A percentile compares a stretch with the other conserved stretches of the same genome.
Conservation (phyloP, 2,329 filamentous ascomycete species). For the Didymella lethalis region DNA sequence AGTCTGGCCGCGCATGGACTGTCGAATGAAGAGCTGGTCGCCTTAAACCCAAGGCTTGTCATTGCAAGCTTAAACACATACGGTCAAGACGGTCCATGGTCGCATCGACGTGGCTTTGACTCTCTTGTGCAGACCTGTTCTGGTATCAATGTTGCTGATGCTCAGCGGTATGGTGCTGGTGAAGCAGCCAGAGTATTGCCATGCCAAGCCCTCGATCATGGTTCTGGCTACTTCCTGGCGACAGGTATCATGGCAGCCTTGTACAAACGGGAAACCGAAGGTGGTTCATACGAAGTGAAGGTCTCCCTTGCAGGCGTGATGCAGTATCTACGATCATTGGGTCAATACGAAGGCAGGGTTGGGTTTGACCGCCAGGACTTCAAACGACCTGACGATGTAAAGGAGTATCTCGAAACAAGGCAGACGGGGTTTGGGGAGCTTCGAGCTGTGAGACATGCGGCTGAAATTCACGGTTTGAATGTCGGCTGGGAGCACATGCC, state of each 20-base stretch:
- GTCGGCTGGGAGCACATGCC: slow-evolving; percentile 63
- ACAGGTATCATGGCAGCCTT: slow-evolving; percentile 62
- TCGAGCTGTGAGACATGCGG: slow-evolving; percentile 59
- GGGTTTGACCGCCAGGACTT: slow-evolving; percentile 56
- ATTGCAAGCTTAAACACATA: slow-evolving; percentile 64
- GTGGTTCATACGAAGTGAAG: slow-evolving; percentile 61
- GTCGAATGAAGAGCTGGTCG: slow-evolving; percentile 49
- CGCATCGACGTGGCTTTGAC: slow-evolving; percentile 61
- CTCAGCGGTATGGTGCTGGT: slow-evolving; percentile 53
- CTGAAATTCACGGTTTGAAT: slow-evolving; percentile 55
- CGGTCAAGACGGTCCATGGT: slow-evolving; percentile 59
- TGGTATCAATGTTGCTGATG: slow-evolving; percentile 65
- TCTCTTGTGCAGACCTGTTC: slow-evolving; percentile 64
- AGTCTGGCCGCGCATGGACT: slow-evolving; percentile 57
- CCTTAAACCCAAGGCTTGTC: slow-evolving; percentile 57
- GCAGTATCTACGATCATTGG: slow-evolving; percentile 65
- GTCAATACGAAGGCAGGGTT: slow-evolving; percentile 56
- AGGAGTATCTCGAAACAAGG: slow-evolving; percentile 55
- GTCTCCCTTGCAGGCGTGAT: slow-evolving; percentile 64
- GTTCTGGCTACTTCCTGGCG: slow-evolving; percentile 63
- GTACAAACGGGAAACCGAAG: slow-evolving; percentile 56
- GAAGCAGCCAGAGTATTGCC: slow-evolving; percentile 57
- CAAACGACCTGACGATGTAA: slow-evolving; percentile 40
- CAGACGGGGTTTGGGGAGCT: slow-evolving; percentile 58
- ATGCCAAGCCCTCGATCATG: slow-evolving; percentile 66